A percentile compares a stretch with the other conserved stretches of the same genome.
Evolutionary conservation across 2,329 filamentous ascomycete genomes (phyloP).

Genomic region (Cercospora janseana): DNA sequence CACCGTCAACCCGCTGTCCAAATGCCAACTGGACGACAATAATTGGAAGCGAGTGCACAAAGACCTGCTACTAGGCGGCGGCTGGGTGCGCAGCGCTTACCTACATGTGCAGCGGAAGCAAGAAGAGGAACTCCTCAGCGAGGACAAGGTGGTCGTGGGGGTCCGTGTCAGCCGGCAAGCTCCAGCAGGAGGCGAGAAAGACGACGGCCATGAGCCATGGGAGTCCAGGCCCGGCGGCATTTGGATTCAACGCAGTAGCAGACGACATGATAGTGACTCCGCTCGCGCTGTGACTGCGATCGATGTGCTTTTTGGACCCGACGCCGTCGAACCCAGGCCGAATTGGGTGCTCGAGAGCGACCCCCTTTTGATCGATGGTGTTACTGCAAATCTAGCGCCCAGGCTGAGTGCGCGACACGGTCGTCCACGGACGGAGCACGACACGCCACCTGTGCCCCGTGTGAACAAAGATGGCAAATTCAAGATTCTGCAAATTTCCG

Average conservation of each 20-base stretch:
- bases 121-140: constrained; percentile 73
- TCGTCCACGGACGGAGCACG: constrained; percentile 60
- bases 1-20: constrained; percentile 57
- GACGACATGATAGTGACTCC: constrained; percentile 71
- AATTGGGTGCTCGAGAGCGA: constrained; percentile 80
- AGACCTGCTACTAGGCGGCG: constrained; percentile 75
- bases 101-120: constrained; percentile 79
- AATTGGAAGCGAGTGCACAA: constrained; percentile 85
- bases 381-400: constrained; percentile 62
- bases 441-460: constrained; percentile 61
- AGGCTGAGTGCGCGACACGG: constrained; percentile 79
- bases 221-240: constrained; percentile 73
- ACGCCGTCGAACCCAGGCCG: constrained; percentile 83
- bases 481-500: constrained; percentile 96
- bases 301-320: constrained; percentile 84
- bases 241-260: constrained; percentile 75
- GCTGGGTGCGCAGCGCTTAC: constrained; percentile 74
- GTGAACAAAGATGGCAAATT: constrained; percentile 89
- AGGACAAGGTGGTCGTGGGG: constrained; percentile 78
- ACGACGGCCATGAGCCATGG: constrained; percentile 65
- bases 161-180: constrained; percentile 71
- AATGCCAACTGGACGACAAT: constrained; percentile 61
- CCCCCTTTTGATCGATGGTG: constrained; percentile 67
- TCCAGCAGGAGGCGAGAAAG: constrained; percentile 59
- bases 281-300: constrained; percentile 73